phyloP scores from a whole-genome alignment of 2,329 filamentous ascomycete species.

The Ambrosiella xylebori region DNA sequence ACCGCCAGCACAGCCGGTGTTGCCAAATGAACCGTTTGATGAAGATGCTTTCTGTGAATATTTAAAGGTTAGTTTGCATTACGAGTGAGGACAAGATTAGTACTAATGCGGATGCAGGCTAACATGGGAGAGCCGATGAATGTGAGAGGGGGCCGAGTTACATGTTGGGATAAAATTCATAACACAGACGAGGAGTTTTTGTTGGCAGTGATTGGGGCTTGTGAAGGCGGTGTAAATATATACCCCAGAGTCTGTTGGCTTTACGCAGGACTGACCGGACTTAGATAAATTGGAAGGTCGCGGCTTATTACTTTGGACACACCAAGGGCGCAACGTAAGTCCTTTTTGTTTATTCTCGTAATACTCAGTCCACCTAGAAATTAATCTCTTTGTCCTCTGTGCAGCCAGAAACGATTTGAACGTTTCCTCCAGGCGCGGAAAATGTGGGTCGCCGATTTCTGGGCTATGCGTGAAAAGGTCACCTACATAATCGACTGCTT shows the following conservation, averaged over 20 bases:
- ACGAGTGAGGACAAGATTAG: not conserved
- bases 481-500: conserved; percentile 10
- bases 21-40: not conserved
- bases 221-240: conserved; percentile 11
- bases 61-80: not conserved
- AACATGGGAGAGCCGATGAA: not conserved
- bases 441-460: conserved; percentile 20
- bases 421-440: conserved; percentile 44
- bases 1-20: not conserved
- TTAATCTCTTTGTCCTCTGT: not conserved
- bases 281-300: conserved; percentile 43
- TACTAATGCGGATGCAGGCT: not conserved
- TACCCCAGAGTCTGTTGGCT: not conserved
- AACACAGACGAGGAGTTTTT: conserved; percentile 11
- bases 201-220: conserved; percentile 11
- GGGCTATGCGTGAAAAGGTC: conserved; percentile 12
- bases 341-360: not conserved
- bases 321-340: conserved; percentile 53
- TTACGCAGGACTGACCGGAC: not conserved
- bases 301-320: conserved; percentile 12
- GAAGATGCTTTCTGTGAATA: conserved; percentile 2
- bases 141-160: conserved; percentile 10
- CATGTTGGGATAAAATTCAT: conserved; percentile 11
- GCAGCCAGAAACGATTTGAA: conserved; percentile 50
- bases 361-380: not conserved